Conservation (phyloP, 257 asterid species). For the Ajuga chamaepitys region DNA sequence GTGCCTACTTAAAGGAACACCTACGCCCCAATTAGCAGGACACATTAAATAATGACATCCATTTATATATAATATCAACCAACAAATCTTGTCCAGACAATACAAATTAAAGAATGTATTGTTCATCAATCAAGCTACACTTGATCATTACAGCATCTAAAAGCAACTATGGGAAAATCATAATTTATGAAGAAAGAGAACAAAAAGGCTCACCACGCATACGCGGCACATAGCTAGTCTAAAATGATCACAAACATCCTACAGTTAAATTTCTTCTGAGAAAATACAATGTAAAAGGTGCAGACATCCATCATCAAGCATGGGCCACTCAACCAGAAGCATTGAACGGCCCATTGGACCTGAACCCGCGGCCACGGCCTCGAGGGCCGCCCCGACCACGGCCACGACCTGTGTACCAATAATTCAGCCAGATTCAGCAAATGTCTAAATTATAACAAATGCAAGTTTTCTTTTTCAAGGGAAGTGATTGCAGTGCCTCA, state of each 20-base stretch:
- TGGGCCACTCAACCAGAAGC: slow-evolving; percentile 33
- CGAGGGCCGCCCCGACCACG: slow-evolving; percentile 64
- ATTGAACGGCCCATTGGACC: slow-evolving; percentile 46
- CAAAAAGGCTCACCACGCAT: slow-evolving; percentile 66
- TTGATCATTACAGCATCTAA: slow-evolving; percentile 33
- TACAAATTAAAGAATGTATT: slow-evolving; percentile 74
- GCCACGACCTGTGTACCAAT: slow-evolving; percentile 68
- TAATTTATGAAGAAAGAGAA: slow-evolving; percentile 13
- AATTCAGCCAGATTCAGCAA: background rate
- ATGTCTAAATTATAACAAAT: background rate
- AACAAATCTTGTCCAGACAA: slow-evolving; percentile 21
- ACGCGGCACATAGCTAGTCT: slow-evolving; percentile 40
- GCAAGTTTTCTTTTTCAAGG: no score
- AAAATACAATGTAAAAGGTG: slow-evolving; percentile 25
- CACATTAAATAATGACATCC: no score
- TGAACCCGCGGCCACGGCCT: slow-evolving; percentile 76
- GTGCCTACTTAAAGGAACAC: no score
- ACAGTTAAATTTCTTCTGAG: slow-evolving; percentile 29
- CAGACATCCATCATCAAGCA: slow-evolving; percentile 18
- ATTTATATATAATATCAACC: slow-evolving; percentile 5
- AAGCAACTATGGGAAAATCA: slow-evolving; percentile 10
- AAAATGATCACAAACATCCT: slow-evolving; percentile 38
- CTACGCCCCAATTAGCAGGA: no score
- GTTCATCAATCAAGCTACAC: slow-evolving; percentile 38
- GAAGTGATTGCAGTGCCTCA: no score